Percentiles rank a stretch among this genome's conserved stretches.
Evolutionary conservation across 1,139 yeast species (phyloP).

Genomic region (Debaryomyces fabryi): DNA sequence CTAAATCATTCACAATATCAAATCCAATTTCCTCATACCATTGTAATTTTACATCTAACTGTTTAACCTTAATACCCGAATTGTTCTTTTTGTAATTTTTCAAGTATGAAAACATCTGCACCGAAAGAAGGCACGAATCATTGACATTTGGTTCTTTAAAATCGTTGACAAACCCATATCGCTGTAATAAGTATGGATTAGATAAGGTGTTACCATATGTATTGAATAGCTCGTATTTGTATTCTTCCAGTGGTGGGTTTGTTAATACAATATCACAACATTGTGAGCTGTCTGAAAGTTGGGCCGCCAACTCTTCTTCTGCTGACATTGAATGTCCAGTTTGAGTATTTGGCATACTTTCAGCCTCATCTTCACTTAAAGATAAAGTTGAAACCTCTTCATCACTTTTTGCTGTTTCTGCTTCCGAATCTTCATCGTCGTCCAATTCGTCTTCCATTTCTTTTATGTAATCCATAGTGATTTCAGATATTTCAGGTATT

Average conservation of each 20-base stretch:
- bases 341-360: neutral
- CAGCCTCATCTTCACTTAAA: conserved; percentile 22
- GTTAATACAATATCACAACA: conserved; percentile 62
- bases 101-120: conserved; percentile 49
- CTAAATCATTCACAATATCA: conserved; percentile 41
- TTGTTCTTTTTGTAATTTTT: conserved; percentile 29
- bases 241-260: conserved; percentile 41
- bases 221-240: conserved; percentile 62
- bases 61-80: conserved; percentile 28
- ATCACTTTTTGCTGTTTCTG: conserved; percentile 34
- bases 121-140: conserved; percentile 60
- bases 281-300: conserved; percentile 37
- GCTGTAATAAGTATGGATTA: conserved; percentile 65
- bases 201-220: conserved; percentile 72
- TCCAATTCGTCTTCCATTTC: conserved; percentile 33
- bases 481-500: conserved; percentile 22
- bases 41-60: conserved; percentile 47
- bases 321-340: conserved; percentile 5
- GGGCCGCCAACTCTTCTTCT: conserved; percentile 30
- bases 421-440: conserved; percentile 27
- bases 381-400: conserved; percentile 30
- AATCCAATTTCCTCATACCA: conserved; percentile 69
- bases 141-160: conserved; percentile 48
- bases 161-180: conserved; percentile 70
- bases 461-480: conserved; percentile 41